These are phyloP conservation scores for Phytopythium aichiense DNA, from an alignment of 352 stramenopile species.

Conservation along the genomic window DNA sequence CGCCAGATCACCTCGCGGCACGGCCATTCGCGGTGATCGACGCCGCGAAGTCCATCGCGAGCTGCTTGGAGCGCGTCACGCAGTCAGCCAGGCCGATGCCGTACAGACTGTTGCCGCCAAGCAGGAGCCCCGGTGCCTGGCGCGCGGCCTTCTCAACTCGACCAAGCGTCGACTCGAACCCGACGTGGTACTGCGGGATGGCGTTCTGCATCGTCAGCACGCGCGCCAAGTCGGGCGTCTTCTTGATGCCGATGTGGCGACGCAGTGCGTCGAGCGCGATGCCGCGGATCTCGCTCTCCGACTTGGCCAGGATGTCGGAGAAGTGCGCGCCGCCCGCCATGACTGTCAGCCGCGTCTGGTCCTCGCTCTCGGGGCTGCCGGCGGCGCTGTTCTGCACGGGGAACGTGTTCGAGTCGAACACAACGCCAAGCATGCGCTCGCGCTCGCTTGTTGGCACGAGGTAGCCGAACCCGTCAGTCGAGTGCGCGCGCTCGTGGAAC, in stretches of 20 bases:
- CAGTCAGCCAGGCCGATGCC: conserved; percentile 82
- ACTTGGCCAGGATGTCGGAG: conserved; percentile 40
- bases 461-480: conserved; percentile 80
- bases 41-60: conserved; percentile 61
- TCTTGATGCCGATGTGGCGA: conserved; percentile 67
- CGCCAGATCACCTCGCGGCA: neutral
- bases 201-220: conserved; percentile 48
- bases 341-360: conserved; percentile 77
- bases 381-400: conserved; percentile 59
- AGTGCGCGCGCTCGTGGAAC: conserved; percentile 55
- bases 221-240: conserved; percentile 51
- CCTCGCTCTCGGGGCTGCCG: conserved; percentile 5
- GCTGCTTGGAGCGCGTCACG: conserved; percentile 78
- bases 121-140: conserved; percentile 37
- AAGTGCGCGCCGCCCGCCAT: conserved; percentile 84
- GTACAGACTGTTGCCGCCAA: conserved; percentile 87
- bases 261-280: conserved; percentile 64
- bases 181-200: conserved; percentile 88
- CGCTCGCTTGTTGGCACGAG: conserved; percentile 72
- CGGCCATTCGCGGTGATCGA: neutral
- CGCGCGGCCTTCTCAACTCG: conserved; percentile 41
- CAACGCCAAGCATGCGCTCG: conserved; percentile 71
- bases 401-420: conserved; percentile 89
- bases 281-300: conserved; percentile 42
- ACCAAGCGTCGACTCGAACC: conserved; percentile 57